These are phyloP conservation scores for Achaetomiella virescens DNA, from an alignment of 495 filamentous ascomycete species.

Conservation along the genomic window DNA sequence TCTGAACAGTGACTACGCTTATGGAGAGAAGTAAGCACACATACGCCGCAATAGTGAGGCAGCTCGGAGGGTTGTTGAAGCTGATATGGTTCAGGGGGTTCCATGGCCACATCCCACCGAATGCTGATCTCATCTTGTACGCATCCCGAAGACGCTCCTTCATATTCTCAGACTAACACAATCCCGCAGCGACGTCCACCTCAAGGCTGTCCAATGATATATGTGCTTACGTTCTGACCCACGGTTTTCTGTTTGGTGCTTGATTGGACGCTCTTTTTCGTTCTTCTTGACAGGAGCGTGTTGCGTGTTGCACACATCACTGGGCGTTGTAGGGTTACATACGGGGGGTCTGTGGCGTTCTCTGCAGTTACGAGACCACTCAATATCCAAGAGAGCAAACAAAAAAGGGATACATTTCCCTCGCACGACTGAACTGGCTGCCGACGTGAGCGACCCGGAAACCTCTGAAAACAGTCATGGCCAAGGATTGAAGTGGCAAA, in stretches of 20 bases:
- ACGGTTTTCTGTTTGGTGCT: neutral
- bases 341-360: too few species aligned
- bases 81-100: slow-evolving; percentile 47
- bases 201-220: slow-evolving; percentile 41
- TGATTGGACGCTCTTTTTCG: neutral
- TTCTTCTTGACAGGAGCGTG: too few species aligned
- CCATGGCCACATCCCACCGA: slow-evolving; percentile 55
- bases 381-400: too few species aligned
- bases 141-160: slow-evolving; percentile 14
- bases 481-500: too few species aligned
- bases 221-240: neutral
- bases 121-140: slow-evolving; percentile 52
- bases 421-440: too few species aligned
- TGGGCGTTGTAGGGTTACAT: too few species aligned
- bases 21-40: slow-evolving; percentile 59
- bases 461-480: too few species aligned
- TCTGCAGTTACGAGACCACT: too few species aligned
- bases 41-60: too few species aligned
- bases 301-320: too few species aligned
- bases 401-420: too few species aligned
- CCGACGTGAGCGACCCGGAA: too few species aligned
- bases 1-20: slow-evolving; percentile 64
- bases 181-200: slow-evolving; percentile 43
- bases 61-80: neutral
- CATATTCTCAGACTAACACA: slow-evolving; percentile 7